These are phyloP conservation scores for Trichaptum fuscoviolaceum DNA, from an alignment of 768 basidiomycete species.

Conservation along the genomic window DNA sequence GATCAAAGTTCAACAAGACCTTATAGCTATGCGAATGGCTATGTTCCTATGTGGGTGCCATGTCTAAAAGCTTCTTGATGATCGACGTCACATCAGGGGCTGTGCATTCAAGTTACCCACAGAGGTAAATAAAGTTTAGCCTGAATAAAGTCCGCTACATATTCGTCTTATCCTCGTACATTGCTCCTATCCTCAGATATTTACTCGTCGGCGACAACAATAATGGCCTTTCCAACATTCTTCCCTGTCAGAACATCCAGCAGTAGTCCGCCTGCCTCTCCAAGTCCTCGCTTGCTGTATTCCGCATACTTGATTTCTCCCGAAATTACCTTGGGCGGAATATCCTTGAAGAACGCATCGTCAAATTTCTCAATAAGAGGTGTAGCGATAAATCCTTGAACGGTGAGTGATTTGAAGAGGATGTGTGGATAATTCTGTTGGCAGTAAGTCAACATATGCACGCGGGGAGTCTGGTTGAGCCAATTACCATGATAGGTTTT, in stretches of 20 bases:
- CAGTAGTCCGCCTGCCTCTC: slow-evolving; percentile 33
- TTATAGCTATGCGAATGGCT: background rate
- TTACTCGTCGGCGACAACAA: slow-evolving; percentile 14
- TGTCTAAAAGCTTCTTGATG: background rate
- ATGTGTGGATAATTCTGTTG: slow-evolving; percentile 34
- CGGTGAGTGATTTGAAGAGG: slow-evolving; percentile 35
- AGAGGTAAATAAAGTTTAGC: background rate
- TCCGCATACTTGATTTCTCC: slow-evolving; percentile 46
- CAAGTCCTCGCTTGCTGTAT: slow-evolving; percentile 40
- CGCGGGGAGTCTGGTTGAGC: slow-evolving; percentile 9
- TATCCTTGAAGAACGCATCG: slow-evolving; percentile 35
- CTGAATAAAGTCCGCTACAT: too few relatives aligned
- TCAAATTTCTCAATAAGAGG: slow-evolving; percentile 27
- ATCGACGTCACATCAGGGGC: background rate
- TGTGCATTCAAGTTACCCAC: background rate
- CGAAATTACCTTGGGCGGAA: slow-evolving; percentile 36
- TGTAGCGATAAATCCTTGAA: slow-evolving; percentile 30
- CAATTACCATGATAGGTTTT: too few relatives aligned
- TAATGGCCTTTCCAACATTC: slow-evolving; percentile 32
- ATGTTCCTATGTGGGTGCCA: background rate
- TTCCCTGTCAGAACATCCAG: slow-evolving; percentile 29
- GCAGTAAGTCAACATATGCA: slow-evolving; percentile 14
- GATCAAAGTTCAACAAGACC: background rate
- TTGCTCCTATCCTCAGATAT: too few relatives aligned
- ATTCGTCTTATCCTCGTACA: too few relatives aligned